Base-by-base conservation (phyloP, 2,329 filamentous ascomycete species). In the Colletotrichum australisinense region DNA sequence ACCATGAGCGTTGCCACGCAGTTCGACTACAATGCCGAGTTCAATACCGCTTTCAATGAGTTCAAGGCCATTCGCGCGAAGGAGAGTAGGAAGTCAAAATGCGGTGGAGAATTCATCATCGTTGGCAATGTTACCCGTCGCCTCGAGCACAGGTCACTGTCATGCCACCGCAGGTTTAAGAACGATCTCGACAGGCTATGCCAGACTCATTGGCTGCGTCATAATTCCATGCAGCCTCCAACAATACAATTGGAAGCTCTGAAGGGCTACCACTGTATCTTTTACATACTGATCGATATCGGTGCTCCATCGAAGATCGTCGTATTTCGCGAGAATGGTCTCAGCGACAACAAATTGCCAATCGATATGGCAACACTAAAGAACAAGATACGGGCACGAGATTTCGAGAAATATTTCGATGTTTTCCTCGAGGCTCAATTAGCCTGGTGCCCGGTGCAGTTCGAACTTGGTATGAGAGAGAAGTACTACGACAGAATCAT, bases 391-490 rank as follows among this genome's bases (percentile, higher is more conserved):
- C 38, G 38, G 5, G 38, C 4, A 12, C 14, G 38, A 16, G 3
- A 14, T 42, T 16, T 16, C 14, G 38, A 42, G 3, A 16, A 14
- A 16, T 42, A 5, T 16, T 42, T 16, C 12, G 38, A 16, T 6
- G 5, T 5, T 4, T 42, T 42, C 14, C 16, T 16, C 38, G 5
- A 42, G 38, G 38, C 16, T 6, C 38, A 42, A 42, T 19, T 42
- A 42, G 38, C 38, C 4, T 77, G 76, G 76, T 77, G 75, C 14
- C 68, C 76, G 4, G 70, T 77, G 35, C 32, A 60, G 12, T 74
- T 77, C 22, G 63, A 69, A 19, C 63, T 68, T 38, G 42, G 52
- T 9, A 77, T 77, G 75, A 56, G 66, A 24, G 24, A 69, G 57
- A 56, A 62, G 12, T 73, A 69, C 24, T 63, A 26, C 52, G 46